Evolutionary conservation across 805 yeast species (phyloP).

Genomic region (Saccharomycopsis amapae): DNA sequence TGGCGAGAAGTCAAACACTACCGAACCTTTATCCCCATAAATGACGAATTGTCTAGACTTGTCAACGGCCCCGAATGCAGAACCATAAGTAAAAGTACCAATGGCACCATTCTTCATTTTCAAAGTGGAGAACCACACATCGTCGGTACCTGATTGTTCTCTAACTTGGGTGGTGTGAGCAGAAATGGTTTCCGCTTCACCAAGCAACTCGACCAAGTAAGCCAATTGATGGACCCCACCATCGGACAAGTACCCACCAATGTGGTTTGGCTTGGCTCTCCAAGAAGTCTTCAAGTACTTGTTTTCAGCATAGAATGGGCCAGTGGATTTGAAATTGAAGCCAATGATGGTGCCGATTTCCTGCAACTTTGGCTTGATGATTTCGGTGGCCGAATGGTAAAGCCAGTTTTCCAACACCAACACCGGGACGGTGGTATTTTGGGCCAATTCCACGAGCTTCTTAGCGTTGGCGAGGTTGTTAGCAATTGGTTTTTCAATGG

Average conservation of each 20-base stretch:
- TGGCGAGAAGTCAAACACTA: conserved; percentile 61
- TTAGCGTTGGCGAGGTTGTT: conserved; percentile 76
- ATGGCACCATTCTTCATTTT: conserved; percentile 53
- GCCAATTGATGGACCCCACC: conserved; percentile 98
- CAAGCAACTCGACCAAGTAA: conserved; percentile 72
- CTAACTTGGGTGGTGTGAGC: conserved; percentile 76
- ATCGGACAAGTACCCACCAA: conserved; percentile 88
- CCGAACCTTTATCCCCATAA: conserved; percentile 73
- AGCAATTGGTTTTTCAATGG: conserved; percentile 89
- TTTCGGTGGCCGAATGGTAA: conserved; percentile 51
- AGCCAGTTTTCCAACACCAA: conserved; percentile 84
- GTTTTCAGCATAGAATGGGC: conserved; percentile 55
- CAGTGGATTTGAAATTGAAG: conserved; percentile 68
- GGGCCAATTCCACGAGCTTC: conserved; percentile 64
- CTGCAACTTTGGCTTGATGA: conserved; percentile 50
- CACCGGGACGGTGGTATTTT: conserved; percentile 57
- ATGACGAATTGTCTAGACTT: conserved; percentile 62
- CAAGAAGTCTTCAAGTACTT: conserved; percentile 67
- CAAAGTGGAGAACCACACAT: conserved; percentile 65
- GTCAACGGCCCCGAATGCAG: conserved; percentile 77
- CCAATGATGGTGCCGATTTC: conserved; percentile 67
- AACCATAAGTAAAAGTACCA: conserved; percentile 84
- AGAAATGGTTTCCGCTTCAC: conserved; percentile 61
- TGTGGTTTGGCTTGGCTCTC: conserved; percentile 86
- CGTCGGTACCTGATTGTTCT: conserved; percentile 74